Percentiles rank a stretch among this genome's conserved stretches.
These are phyloP conservation scores for Ochetophila trinervis DNA, from an alignment of 306 rosid species.

Conservation along the genomic window DNA sequence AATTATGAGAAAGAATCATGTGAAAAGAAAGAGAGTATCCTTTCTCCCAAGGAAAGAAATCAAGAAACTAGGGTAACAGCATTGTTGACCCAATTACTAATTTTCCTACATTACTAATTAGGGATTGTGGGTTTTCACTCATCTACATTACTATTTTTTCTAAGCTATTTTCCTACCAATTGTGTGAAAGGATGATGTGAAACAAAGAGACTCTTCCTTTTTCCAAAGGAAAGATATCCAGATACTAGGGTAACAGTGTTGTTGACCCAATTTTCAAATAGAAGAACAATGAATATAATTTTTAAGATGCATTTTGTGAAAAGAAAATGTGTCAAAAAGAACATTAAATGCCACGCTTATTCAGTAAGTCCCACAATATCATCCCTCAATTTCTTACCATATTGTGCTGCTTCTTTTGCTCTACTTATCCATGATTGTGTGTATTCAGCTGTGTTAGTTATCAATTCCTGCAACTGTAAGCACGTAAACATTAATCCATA, in stretches of 20 bases:
- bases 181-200: neutral
- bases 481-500: conserved; percentile 13
- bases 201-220: neutral
- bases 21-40: neutral
- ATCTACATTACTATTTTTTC: too few relatives aligned
- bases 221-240: neutral
- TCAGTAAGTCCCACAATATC: neutral
- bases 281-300: neutral
- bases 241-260: neutral
- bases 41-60: neutral
- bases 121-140: too few relatives aligned
- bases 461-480: conserved; percentile 63
- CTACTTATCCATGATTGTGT: conserved; percentile 69
- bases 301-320: neutral
- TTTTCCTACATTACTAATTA: too few relatives aligned
- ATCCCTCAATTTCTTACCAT: conserved; percentile 40
- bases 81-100: neutral
- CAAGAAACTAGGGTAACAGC: neutral
- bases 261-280: neutral
- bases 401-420: conserved; percentile 72
- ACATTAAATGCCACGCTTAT: neutral
- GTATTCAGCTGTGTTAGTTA: conserved; percentile 55
- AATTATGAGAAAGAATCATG: neutral
- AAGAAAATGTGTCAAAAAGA: neutral
- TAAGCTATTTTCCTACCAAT: neutral